A percentile compares a stretch with the other conserved stretches of the same genome.
These are phyloP conservation scores for Didymella segeticola DNA, from an alignment of 2,329 filamentous ascomycete species.

Conservation along the genomic window DNA sequence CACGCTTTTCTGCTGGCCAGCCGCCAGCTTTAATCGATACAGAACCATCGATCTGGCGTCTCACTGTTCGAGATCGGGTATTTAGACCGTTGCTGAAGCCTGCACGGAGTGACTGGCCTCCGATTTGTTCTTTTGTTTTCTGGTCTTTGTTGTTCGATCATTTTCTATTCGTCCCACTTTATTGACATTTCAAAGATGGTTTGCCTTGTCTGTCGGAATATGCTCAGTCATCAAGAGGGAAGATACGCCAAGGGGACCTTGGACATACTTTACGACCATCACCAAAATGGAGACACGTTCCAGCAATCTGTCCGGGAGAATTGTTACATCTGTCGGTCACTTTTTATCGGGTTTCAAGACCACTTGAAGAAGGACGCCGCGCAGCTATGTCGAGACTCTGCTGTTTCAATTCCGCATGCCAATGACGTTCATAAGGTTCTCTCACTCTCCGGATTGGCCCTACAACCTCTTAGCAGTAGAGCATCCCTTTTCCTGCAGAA, in stretches of 20 bases:
- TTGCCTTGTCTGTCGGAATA: background rate
- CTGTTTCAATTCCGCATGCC: background rate
- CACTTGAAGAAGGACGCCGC: background rate
- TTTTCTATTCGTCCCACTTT: no score
- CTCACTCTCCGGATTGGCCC: background rate
- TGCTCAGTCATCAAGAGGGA: background rate
- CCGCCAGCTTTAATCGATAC: background rate
- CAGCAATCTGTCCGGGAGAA: background rate
- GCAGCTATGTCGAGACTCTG: background rate
- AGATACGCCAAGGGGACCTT: background rate
- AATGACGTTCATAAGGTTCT: background rate
- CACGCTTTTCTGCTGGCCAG: background rate
- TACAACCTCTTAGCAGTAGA: background rate
- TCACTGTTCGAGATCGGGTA: background rate
- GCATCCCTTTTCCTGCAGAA: background rate
- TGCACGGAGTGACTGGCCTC: no score
- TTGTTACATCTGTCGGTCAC: background rate
- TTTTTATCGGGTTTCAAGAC: background rate
- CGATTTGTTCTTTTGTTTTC: no score
- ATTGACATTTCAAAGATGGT: background rate
- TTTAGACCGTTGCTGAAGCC: no score
- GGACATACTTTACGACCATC: background rate
- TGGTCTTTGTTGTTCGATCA: no score
- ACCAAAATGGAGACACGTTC: background rate
- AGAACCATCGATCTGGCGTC: background rate